A percentile compares a stretch with the other conserved stretches of the same genome.
phyloP scores from a whole-genome alignment of 2,329 filamentous ascomycete genomes.

The Leptographium galeiforme region DNA sequence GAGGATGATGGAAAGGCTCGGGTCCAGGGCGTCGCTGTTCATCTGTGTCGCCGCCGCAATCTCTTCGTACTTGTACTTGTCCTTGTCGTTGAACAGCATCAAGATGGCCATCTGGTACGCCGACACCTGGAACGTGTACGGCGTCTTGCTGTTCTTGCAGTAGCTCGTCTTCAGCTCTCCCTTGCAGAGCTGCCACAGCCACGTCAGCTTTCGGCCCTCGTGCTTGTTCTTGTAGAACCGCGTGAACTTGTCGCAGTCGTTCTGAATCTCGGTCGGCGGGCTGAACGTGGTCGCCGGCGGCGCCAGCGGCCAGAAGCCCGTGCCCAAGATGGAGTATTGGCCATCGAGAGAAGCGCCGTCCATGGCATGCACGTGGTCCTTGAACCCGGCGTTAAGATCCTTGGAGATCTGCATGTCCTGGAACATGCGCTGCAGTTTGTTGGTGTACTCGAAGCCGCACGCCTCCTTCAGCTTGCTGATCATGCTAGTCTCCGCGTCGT shows the following conservation, averaged over 20 bases:
- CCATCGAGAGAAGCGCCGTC: slow-evolving; percentile 69
- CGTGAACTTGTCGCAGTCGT: slow-evolving; percentile 79
- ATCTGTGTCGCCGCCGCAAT: slow-evolving; percentile 72
- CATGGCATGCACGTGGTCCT: slow-evolving; percentile 55
- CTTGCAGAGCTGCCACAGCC: slow-evolving; percentile 97
- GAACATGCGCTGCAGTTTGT: slow-evolving; percentile 99
- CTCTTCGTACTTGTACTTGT: slow-evolving; percentile 75
- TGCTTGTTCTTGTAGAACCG: slow-evolving; percentile 95
- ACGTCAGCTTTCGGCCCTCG: slow-evolving; percentile 88
- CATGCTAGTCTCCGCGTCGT: slow-evolving; percentile 98
- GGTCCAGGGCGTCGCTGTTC: slow-evolving; percentile 70
- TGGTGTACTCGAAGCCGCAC: slow-evolving; percentile 97
- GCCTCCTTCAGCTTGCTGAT: slow-evolving; percentile 98
- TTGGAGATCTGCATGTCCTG: slow-evolving; percentile 99
- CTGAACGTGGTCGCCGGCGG: slow-evolving; percentile 80
- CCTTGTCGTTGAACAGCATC: slow-evolving; percentile 84
- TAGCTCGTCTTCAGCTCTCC: slow-evolving; percentile 93
- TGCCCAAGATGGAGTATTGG: slow-evolving; percentile 84
- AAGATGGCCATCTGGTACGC: slow-evolving; percentile 97
- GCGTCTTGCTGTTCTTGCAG: slow-evolving; percentile 75
- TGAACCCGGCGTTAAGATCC: slow-evolving; percentile 83
- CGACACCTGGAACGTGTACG: slow-evolving; percentile 93
- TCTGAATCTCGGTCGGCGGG: slow-evolving; percentile 70
- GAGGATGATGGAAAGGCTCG: slow-evolving; percentile 71
- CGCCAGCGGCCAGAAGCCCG: slow-evolving; percentile 91